Evolutionary conservation across 2,329 filamentous ascomycete species (phyloP).

Genomic region (Huntiella omanensis): DNA sequence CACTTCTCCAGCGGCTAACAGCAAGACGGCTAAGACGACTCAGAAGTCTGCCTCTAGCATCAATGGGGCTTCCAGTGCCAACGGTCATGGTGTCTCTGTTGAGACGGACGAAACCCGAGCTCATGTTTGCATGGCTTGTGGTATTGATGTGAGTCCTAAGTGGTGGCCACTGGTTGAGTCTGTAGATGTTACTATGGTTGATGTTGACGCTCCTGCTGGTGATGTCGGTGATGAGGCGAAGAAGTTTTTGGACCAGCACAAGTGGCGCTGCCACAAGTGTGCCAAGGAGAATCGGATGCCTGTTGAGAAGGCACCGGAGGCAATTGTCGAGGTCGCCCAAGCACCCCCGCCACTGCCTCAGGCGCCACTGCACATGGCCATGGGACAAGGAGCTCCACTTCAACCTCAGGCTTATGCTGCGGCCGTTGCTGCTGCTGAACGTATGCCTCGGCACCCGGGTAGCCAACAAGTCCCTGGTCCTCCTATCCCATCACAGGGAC

Average conservation of each 20-base stretch:
- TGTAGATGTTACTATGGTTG: conserved; percentile 32
- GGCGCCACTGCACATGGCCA: conserved; percentile 1
- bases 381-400: background rate
- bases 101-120: background rate
- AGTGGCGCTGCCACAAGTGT: conserved; percentile 62
- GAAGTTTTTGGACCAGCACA: conserved; percentile 39
- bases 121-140: conserved; percentile 44
- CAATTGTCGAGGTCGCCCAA: conserved; percentile 7
- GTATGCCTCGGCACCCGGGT: conserved; percentile 13
- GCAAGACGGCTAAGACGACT: background rate
- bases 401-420: conserved; percentile 1
- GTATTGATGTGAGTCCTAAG: conserved; percentile 52
- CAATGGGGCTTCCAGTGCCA: conserved; percentile 13
- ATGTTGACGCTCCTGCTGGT: conserved; percentile 27
- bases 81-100: conserved; percentile 9
- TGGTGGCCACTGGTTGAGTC: conserved; percentile 46
- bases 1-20: conserved; percentile 14
- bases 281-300: conserved; percentile 33
- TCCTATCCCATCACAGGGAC: background rate
- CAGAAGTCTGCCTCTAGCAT: background rate
- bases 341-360: conserved; percentile 3
- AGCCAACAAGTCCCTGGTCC: conserved; percentile 5
- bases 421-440: conserved; percentile 12
- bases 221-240: conserved; percentile 33
- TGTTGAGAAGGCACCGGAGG: conserved; percentile 13